Conservation (phyloP, 371 early-diverging fungal genomes). For the Rhizopus microsporus region DNA sequence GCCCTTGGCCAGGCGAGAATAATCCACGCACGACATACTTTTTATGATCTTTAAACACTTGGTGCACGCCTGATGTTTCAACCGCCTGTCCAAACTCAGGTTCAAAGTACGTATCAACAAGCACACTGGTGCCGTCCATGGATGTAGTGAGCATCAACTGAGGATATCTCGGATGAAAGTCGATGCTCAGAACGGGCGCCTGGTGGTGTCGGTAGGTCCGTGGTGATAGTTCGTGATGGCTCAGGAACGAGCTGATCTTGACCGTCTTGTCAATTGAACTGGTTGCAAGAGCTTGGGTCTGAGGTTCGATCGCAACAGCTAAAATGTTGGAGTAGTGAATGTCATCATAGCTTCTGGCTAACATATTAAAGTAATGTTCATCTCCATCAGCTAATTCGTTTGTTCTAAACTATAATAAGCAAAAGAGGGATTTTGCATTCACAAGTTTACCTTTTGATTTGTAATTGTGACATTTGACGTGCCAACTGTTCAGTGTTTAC, state of each 20-base stretch:
- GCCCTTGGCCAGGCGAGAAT: conserved; percentile 61
- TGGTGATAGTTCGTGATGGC: conserved; percentile 25
- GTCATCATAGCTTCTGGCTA: conserved; percentile 21
- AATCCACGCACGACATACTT: conserved; percentile 70
- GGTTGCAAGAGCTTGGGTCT: conserved; percentile 49
- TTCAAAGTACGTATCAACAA: conserved; percentile 59
- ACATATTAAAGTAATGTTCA: conserved; percentile 27
- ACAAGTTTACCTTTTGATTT: conserved; percentile 34
- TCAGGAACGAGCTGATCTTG: conserved; percentile 50
- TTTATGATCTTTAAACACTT: conserved; percentile 64
- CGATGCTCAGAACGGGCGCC: conserved; percentile 65
- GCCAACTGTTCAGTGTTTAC: conserved; percentile 14
- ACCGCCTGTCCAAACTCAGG: conserved; percentile 26
- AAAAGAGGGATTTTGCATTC: not conserved
- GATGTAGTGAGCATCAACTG: conserved; percentile 63
- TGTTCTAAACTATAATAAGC: conserved; percentile 4
- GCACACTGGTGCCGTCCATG: conserved; percentile 69
- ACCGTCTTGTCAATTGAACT: conserved; percentile 70
- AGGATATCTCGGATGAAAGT: conserved; percentile 62
- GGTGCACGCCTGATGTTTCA: conserved; percentile 34
- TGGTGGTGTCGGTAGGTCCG: conserved; percentile 55
- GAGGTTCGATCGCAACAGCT: conserved; percentile 38
- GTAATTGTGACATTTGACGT: conserved; percentile 33
- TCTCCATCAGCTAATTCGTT: conserved; percentile 33
- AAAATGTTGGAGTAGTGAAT: conserved; percentile 61